Evolutionary conservation across 495 filamentous ascomycete species (phyloP).

Genomic region (Xylaria grammica): DNA sequence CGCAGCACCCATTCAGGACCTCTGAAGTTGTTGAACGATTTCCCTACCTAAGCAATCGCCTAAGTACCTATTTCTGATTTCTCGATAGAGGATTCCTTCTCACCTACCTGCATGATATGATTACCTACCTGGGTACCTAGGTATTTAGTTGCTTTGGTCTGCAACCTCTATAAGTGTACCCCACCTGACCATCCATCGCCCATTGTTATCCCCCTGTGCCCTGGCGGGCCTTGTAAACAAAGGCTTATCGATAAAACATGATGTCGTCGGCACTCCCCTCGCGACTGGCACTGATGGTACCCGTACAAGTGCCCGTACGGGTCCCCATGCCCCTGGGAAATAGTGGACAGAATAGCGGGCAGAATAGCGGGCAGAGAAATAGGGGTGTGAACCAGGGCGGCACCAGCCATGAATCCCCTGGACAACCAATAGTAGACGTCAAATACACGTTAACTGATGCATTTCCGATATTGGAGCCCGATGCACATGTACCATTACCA

Average conservation of each 20-base stretch:
- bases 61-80: neutral
- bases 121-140: neutral
- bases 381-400: slow-evolving; percentile 16
- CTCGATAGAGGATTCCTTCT: neutral
- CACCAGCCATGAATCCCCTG: slow-evolving; percentile 27
- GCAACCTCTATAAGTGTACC: slow-evolving; percentile 18
- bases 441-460: slow-evolving; percentile 29
- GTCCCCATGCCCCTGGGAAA: slow-evolving; percentile 3
- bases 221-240: neutral
- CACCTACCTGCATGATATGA: neutral
- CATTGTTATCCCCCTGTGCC: neutral
- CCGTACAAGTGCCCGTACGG: no score
- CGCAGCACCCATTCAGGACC: neutral
- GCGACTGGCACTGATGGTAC: neutral
- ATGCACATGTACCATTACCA: slow-evolving; percentile 23
- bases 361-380: slow-evolving; percentile 19
- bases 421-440: slow-evolving; percentile 38
- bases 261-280: slow-evolving; percentile 14
- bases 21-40: neutral
- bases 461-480: slow-evolving; percentile 29
- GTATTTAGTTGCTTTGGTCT: slow-evolving; percentile 6
- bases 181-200: neutral
- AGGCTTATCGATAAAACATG: slow-evolving; percentile 20
- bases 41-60: no score
- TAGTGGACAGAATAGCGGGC: no score